Base-by-base conservation (phyloP, 2,329 filamentous ascomycete genomes). In the Cytospora leucostoma region DNA sequence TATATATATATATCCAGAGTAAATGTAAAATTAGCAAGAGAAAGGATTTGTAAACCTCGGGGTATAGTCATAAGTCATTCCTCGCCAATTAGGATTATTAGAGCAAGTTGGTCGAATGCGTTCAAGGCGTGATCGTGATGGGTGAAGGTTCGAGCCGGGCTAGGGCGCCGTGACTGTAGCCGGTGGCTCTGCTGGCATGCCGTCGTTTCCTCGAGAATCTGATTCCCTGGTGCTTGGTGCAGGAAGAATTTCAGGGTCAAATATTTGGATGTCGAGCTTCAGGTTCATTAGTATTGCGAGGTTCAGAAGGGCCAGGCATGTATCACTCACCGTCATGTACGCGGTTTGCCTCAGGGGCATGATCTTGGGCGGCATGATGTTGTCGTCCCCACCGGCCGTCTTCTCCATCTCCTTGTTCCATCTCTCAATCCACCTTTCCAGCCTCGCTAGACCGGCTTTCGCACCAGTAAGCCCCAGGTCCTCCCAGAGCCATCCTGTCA, bases 401-500 rank as follows among this genome's bases (percentile, higher is more conserved):
- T 82, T 84, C 71, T 86, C 85, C 82, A 88, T 85, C 66, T 91
- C 85, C 10, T 74, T 73, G 74, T 99, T 99, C 93, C 94, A 97
- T 64, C 87, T 83, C 67, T 96, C 90, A 60, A 99, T 84, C 87
- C 91, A 97, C 44, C 75, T 76, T 76, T 99, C 95, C 19, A 97
- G 78, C 11, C 78, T 82, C 61, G 82, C 84, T 53, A 97, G 75
- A 61, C 88, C 84, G 27, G 81, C 79, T 78, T 98, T 98, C 64
- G 90, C 84, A 10, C 84, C 87, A 4, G 91, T 91, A 40, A 92
- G 77, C 1, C 94, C 93, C 27, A 94, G 71, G 73, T 98, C 94
- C 64, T 99, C 95, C 92, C 93, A 98, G 38, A 98, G 71, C 91
- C 93, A 99, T 27, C 94, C 91, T 0, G 95, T 98, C 38, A 93